Percentiles rank a stretch among this genome's conserved stretches.
These are phyloP conservation scores for Aphanocladium album DNA, from an alignment of 2,329 filamentous ascomycete species.

Conservation along the genomic window DNA sequence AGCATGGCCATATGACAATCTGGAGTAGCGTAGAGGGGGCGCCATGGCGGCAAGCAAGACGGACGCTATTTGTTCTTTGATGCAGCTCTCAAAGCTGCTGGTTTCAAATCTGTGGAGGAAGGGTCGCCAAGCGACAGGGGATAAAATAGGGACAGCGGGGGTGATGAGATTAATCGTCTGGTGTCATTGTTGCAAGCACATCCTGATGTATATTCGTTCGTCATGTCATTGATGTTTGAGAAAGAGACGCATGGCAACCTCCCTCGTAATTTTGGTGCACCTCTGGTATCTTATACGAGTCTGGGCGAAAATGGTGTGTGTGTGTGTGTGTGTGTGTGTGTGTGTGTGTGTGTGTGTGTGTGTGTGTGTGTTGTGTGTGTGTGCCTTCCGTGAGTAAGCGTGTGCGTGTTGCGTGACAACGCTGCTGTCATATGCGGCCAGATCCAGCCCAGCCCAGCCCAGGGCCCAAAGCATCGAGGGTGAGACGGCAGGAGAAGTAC, in stretches of 20 bases:
- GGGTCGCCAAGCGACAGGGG: background rate
- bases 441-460: background rate
- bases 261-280: background rate
- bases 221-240: background rate
- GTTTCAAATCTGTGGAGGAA: slow-evolving; percentile 10
- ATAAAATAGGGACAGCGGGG: background rate
- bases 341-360: no score
- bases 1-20: background rate
- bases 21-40: background rate
- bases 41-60: background rate
- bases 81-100: background rate
- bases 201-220: background rate
- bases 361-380: background rate
- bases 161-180: slow-evolving; percentile 3
- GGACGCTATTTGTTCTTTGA: background rate
- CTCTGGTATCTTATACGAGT: background rate
- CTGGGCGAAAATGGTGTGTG: background rate
- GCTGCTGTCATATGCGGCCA: background rate
- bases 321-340: background rate
- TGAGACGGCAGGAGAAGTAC: background rate
- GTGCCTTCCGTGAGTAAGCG: background rate
- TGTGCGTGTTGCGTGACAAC: background rate
- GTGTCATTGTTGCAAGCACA: background rate
- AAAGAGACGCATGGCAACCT: background rate
- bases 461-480: background rate